A percentile compares a stretch with the other conserved stretches of the same genome.
Evolutionary conservation across 2,329 filamentous ascomycete species (phyloP).

Genomic region (Phoma sp.): DNA sequence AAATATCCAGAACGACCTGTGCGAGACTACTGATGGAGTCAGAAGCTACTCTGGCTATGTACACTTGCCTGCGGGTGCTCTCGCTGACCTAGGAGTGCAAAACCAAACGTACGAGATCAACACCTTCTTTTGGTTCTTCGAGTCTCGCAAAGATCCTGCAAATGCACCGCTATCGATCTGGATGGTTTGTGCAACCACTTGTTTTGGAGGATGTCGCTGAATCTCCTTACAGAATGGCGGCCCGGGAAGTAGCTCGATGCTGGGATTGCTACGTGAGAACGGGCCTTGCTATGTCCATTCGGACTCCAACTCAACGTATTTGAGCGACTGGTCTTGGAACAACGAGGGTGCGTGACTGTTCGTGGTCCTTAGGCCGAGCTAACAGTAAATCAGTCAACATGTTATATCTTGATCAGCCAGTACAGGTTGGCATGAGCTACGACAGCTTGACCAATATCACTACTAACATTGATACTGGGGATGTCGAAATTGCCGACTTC

Average conservation of each 20-base stretch:
- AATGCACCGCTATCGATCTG: slow-evolving; percentile 23
- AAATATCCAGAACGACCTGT: slow-evolving; percentile 51
- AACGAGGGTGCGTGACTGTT: slow-evolving; percentile 50
- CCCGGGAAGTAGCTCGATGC: slow-evolving; percentile 26
- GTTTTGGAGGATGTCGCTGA: background rate
- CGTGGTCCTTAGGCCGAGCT: background rate
- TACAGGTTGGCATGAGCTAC: slow-evolving; percentile 62
- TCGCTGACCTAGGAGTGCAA: slow-evolving; percentile 43
- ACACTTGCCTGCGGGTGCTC: slow-evolving; percentile 58
- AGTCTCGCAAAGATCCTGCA: slow-evolving; percentile 23
- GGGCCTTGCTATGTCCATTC: slow-evolving; percentile 41
- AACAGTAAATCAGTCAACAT: slow-evolving; percentile 34
- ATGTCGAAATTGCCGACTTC: slow-evolving; percentile 26
- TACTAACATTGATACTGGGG: slow-evolving; percentile 26
- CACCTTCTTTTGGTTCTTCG: slow-evolving; percentile 33
- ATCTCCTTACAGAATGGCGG: slow-evolving; percentile 16
- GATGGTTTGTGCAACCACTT: background rate
- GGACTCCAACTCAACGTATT: slow-evolving; percentile 58
- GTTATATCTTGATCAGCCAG: slow-evolving; percentile 73
- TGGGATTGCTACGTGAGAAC: slow-evolving; percentile 27
- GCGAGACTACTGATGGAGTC: slow-evolving; percentile 63
- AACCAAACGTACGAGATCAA: slow-evolving; percentile 53
- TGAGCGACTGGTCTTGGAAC: slow-evolving; percentile 68
- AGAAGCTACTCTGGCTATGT: slow-evolving; percentile 66
- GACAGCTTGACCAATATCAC: slow-evolving; percentile 41